Base-by-base conservation (phyloP, 164 flowering plant species). In the Berberis vulgaris region DNA sequence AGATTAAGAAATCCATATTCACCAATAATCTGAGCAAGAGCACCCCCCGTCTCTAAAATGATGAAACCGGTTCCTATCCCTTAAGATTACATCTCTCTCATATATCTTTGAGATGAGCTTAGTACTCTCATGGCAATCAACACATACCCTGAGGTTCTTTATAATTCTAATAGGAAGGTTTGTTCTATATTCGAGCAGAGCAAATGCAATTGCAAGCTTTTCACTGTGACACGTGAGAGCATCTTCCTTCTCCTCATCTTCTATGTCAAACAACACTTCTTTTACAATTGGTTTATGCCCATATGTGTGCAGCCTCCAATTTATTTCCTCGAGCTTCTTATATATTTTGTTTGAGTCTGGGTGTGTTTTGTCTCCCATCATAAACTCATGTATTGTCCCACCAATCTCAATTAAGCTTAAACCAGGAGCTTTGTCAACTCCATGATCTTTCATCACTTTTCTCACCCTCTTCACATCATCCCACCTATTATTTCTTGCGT, bases 241-340 rank as follows among this genome's bases (percentile, higher is more conserved):
- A 64, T 72, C 77, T 73, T 79, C 84, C 65, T 81, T 79, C 69
- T 81, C 81, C 59, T 79, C 80, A 61, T 81, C 82, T 76, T 79
- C 83, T 10, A 80, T 77, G 60, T 81, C 83, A 57, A 79, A 81
- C 67, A 79, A 64, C 59, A 80, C 85, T 62, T 80, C 76, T 41
- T 65, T 73, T 45, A 65, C 77, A 45, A 67, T 53, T 62, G 73
- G 67, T 40, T 44, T 72, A 57, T 77, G 69, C 40, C 77, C 83
- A 69, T 67, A 50, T 41, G 59, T 60, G 26, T 73, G 61, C 49
- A 79, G 41, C 56, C 65, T 72, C 43, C 61, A 66, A 42, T 49
- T 64, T 0, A 71, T 71, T 65, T 75, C 80, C 54, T 73, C 77
- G 56, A 71, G 72, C 72, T 77, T 74, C 71, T 49, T 45, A 65